Conservation (phyloP, 345 rosid species). For the Firmiana major region DNA sequence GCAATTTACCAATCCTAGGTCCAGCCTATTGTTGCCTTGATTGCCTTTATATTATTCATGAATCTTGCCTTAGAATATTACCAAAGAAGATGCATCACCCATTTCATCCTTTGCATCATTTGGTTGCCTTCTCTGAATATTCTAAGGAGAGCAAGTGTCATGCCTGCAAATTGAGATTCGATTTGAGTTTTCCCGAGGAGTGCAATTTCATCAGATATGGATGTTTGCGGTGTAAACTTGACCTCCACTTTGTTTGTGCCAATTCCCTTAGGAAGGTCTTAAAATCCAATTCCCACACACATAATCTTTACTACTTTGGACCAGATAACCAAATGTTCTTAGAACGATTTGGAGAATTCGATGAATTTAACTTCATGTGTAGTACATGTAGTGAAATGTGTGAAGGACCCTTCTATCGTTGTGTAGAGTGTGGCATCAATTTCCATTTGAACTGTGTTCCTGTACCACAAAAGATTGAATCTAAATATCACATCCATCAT, state of each 20-base stretch:
- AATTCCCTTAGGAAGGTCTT: constrained; percentile 4
- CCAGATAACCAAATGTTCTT: neutral
- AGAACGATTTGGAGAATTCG: neutral
- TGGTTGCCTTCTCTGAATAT: neutral
- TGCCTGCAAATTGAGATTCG: neutral
- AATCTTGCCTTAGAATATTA: neutral
- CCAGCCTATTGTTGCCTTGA: constrained; percentile 9
- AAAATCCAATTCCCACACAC: constrained; percentile 15
- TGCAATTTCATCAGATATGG: neutral
- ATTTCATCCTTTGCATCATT: constrained; percentile 11
- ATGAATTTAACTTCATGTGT: neutral
- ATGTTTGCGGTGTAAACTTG: constrained; percentile 6
- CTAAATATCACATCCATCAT: constrained; percentile 12
- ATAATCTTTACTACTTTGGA: constrained; percentile 13
- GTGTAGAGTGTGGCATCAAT: constrained; percentile 11
- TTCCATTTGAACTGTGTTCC: constrained; percentile 23
- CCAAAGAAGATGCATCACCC: constrained; percentile 13
- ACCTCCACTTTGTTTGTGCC: constrained; percentile 14
- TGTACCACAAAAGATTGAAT: constrained; percentile 1
- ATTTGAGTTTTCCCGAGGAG: neutral
- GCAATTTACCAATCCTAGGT: constrained; percentile 8
- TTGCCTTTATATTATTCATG: constrained; percentile 15
- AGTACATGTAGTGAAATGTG: neutral
- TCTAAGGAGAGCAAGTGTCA: neutral
- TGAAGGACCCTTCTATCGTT: neutral